Base-by-base conservation (phyloP, 768 basidiomycete genomes). In the Pulveroboletus sp. region DNA sequence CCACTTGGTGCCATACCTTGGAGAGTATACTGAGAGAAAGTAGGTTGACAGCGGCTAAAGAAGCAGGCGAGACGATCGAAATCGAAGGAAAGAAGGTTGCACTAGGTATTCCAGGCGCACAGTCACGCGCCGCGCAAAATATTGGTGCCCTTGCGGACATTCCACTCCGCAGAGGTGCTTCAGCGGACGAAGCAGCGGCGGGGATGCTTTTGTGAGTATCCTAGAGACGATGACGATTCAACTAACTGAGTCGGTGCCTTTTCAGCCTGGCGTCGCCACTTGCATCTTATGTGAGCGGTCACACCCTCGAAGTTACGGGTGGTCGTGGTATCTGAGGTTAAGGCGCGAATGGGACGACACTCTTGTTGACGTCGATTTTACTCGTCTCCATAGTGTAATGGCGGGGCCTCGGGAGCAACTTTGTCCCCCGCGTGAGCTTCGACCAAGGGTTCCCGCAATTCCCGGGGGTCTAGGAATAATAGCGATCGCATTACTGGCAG, bases 61-160 rank as follows among this genome's bases (percentile, higher is more conserved):
- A 91, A 59, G 76, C 73, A 2, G 90, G 90, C 36, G 83, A 65
- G 44, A 75, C 75, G 39, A 89, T 93, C 63, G 82, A 85, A 63
- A 84, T 92, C 42, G 81, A 82, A 53, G 91, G 90, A 5, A 86
- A 91, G 77, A 84, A 85, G 63, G 86, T 93, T 53, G 81, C 86
- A 8, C 75, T 93, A 9, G 91, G 90, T 50, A 81, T 93, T 49
- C 90, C 90, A 4, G 75, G 74, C 14, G 78, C 74, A 3, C 73
- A 68, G 47, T 65, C 71, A 37, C 69, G 74, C 1, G 62, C 64
- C 2, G 63, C 62, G 50, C 67, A 74, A 1, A 65, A 68, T 6
- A 76, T 75, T 54, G 72, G 68, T 12, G 54, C 61, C 19, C 79
- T 76, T 63, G 63, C 64, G 39, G 65, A 68, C 51, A 77, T 85